These are phyloP conservation scores for Tillandsia fasciculata DNA, from an alignment of 176 grass and related monocot species.

Conservation along the genomic window DNA sequence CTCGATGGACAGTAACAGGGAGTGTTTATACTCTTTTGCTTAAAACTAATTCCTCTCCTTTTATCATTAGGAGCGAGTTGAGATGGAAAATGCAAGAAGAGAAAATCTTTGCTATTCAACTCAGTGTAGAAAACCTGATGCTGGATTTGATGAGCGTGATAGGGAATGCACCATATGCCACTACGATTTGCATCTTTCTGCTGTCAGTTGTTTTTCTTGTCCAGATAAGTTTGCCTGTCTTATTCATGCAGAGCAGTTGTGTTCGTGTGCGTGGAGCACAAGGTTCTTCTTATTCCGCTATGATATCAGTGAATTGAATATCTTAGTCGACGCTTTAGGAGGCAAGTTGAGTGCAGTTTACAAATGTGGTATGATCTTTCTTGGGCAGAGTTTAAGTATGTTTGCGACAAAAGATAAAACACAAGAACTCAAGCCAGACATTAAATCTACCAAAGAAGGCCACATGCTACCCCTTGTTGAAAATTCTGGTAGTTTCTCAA, in stretches of 20 bases:
- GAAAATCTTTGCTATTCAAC: slow-evolving; percentile 37
- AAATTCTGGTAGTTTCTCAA: no score
- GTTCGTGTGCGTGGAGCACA: slow-evolving; percentile 65
- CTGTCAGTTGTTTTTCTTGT: slow-evolving; percentile 56
- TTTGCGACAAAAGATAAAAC: slow-evolving; percentile 51
- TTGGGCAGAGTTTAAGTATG: slow-evolving; percentile 65
- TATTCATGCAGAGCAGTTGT: slow-evolving; percentile 70
- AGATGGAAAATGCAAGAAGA: slow-evolving; percentile 46
- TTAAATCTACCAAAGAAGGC: neutral
- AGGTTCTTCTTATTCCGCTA: slow-evolving; percentile 74
- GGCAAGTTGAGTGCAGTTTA: slow-evolving; percentile 90
- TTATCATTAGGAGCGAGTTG: slow-evolving; percentile 48
- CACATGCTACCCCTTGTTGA: no score
- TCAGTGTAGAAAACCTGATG: slow-evolving; percentile 72
- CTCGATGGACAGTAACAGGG: no score
- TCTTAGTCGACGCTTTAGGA: slow-evolving; percentile 80
- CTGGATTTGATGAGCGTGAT: slow-evolving; percentile 67
- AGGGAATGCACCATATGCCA: slow-evolving; percentile 76
- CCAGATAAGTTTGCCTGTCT: slow-evolving; percentile 62
- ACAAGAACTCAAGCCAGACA: slow-evolving; percentile 33
- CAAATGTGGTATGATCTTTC: slow-evolving; percentile 75
- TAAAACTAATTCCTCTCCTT: slow-evolving; percentile 19
- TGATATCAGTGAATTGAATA: slow-evolving; percentile 70
- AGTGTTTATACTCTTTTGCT: slow-evolving; percentile 1
- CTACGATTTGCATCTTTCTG: slow-evolving; percentile 92